Conservation (phyloP, 352 stramenopile species). For the Blastocystis sp. region DNA sequence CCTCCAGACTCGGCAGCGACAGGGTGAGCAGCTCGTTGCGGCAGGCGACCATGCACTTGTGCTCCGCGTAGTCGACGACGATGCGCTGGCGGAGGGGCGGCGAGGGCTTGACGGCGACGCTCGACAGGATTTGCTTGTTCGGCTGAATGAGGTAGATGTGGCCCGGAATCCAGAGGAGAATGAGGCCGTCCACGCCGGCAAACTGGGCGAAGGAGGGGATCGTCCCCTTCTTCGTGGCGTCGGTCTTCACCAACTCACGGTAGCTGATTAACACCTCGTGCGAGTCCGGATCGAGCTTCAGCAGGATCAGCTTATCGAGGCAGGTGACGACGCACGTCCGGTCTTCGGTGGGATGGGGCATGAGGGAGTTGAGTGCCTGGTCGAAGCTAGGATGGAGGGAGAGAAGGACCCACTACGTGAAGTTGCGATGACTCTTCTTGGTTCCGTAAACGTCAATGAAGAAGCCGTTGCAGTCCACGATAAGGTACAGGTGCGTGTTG, state of each 20-base stretch:
- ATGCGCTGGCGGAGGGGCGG: constrained; percentile 11
- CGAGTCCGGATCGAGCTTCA: not conserved
- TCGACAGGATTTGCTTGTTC: not conserved
- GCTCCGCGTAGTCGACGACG: not conserved
- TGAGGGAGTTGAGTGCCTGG: constrained; percentile 18
- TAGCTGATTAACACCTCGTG: not conserved
- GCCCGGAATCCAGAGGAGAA: constrained; percentile 13
- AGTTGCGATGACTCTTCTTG: not conserved
- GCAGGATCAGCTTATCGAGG: constrained; percentile 20
- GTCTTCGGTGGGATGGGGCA: constrained; percentile 2
- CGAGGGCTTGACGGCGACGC: not conserved
- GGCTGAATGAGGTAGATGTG: constrained; percentile 5
- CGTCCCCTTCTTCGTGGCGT: not conserved
- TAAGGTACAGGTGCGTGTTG: constrained; percentile 15
- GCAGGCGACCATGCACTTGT: constrained; percentile 26
- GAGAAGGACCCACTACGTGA: not conserved
- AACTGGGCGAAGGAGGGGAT: constrained; percentile 23
- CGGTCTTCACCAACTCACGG: not conserved
- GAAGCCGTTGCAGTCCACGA: constrained; percentile 34
- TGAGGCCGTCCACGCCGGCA: constrained; percentile 1
- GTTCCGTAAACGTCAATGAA: constrained; percentile 12
- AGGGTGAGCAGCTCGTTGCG: constrained; percentile 19
- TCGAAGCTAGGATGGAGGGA: constrained; percentile 15
- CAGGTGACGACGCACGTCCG: constrained; percentile 11
- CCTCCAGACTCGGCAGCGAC: constrained; percentile 1